Conservation (phyloP, 805 yeast species). For the Yamadazyma akitaensis region DNA sequence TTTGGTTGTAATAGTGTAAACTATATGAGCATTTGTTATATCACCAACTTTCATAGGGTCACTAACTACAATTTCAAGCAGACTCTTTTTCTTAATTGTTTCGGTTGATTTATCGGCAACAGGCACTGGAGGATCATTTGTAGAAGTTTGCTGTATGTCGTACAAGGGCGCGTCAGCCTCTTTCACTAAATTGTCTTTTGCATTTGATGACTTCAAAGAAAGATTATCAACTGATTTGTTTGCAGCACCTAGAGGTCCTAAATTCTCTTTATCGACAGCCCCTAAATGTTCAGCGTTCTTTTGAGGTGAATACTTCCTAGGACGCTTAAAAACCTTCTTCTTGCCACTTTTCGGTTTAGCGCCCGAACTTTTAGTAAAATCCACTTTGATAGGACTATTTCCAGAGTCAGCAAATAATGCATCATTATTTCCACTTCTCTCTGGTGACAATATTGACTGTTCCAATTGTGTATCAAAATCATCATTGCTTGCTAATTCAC, state of each 20-base stretch:
- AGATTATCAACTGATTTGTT: slow-evolving; percentile 16
- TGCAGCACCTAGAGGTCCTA: slow-evolving; percentile 27
- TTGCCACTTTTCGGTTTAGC: background rate
- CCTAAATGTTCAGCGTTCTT: slow-evolving; percentile 28
- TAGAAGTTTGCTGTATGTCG: slow-evolving; percentile 23
- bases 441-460: slow-evolving; percentile 29
- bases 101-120: background rate
- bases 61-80: slow-evolving; percentile 69
- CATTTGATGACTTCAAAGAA: slow-evolving; percentile 17
- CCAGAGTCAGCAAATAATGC: slow-evolving; percentile 31
- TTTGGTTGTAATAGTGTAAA: slow-evolving; percentile 70
- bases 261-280: slow-evolving; percentile 6
- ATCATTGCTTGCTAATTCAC: slow-evolving; percentile 42
- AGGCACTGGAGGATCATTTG: slow-evolving; percentile 8
- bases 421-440: slow-evolving; percentile 18
- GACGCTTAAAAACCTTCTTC: slow-evolving; percentile 21
- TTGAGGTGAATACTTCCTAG: slow-evolving; percentile 27
- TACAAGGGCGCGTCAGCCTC: slow-evolving; percentile 57
- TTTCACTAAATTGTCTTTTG: slow-evolving; percentile 33
- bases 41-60: slow-evolving; percentile 94
- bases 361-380: background rate
- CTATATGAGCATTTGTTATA: slow-evolving; percentile 81
- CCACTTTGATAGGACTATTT: slow-evolving; percentile 12
- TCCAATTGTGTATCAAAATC: slow-evolving; percentile 29
- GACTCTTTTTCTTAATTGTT: slow-evolving; percentile 15